Base-by-base conservation (phyloP, 352 stramenopile genomes). In the Globisporangium canariense region DNA sequence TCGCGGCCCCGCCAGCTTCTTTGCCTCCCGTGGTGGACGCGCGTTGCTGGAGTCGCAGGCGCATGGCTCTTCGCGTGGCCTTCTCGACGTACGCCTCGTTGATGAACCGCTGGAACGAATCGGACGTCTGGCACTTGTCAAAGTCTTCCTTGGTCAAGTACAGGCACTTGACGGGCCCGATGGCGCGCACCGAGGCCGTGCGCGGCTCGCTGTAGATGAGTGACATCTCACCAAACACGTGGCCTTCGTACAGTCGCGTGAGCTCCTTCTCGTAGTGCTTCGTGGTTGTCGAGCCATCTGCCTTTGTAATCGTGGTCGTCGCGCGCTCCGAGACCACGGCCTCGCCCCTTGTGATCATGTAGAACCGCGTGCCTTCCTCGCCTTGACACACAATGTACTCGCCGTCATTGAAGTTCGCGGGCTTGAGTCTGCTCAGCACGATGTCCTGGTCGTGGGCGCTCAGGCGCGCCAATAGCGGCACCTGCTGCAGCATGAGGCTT, bases 311-410 rank as follows among this genome's bases (percentile, higher is more conserved):
- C 5, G 66, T 57, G 2, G 50, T 66, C 25, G 73, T 69, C 34
- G 86, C 78, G 14, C 79, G 86, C 63, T 97, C 86, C 22, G 75
- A 83, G 20, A 97, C 87, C 40, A 92, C 83, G 2, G 88, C 89
- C 36, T 95, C 88, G 20, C 89, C 89, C 18, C 86, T 76, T 34
- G 87, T 95, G 65, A 97, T 97, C 77, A 97, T 94, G 57, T 96
- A 97, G 45, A 97, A 96, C 32, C 86, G 80, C 51, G 78, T 88
- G 25, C 89, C 88, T 76, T 94, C 81, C 18, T 97, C 88, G 60
- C 89, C 89, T 63, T 97, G 87, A n/a, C 78, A 83, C 20, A 97
- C 86, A 72, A 97, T 95, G 68, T 89, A 94, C 57, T 97, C 89
- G 8, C 88, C 88, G 53, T 94, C 81, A 28, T 72, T 88, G 38